Conservation (phyloP, 768 basidiomycete species). For the Royoungia palumana region DNA sequence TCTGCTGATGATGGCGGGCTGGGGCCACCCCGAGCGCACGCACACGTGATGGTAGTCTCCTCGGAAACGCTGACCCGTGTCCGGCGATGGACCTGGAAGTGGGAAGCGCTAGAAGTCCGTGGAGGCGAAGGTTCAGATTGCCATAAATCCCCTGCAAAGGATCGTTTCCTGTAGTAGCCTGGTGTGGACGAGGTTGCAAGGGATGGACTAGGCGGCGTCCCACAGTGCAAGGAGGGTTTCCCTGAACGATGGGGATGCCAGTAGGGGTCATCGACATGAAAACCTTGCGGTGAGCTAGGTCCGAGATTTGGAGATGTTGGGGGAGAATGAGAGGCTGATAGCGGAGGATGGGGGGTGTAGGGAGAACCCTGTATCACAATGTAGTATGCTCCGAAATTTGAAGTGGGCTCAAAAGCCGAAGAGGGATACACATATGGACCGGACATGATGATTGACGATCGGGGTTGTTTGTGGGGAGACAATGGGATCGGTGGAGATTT, state of each 20-base stretch:
- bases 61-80: constrained; percentile 24
- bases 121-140: constrained; percentile 23
- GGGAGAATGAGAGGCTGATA: constrained; percentile 38
- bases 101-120: constrained; percentile 23
- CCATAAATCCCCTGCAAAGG: constrained; percentile 26
- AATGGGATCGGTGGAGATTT: not conserved
- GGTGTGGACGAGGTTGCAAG: constrained; percentile 16
- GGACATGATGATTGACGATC: constrained; percentile 32
- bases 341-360: constrained; percentile 39
- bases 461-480: not conserved
- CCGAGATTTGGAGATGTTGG: constrained; percentile 29
- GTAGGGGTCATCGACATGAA: constrained; percentile 19
- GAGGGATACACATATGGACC: constrained; percentile 44
- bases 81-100: constrained; percentile 32
- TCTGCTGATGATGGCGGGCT: constrained; percentile 30
- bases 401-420: constrained; percentile 31
- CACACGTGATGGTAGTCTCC: constrained; percentile 33
- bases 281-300: constrained; percentile 29
- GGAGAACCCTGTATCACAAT: constrained; percentile 41
- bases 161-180: constrained; percentile 19
- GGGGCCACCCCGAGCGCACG: constrained; percentile 35
- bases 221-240: constrained; percentile 45
- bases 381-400: constrained; percentile 32
- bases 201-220: constrained; percentile 23
- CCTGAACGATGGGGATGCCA: constrained; percentile 32